phyloP scores from a whole-genome alignment of 2,329 filamentous ascomycete species.

The Dothiorella sarmentorum region DNA sequence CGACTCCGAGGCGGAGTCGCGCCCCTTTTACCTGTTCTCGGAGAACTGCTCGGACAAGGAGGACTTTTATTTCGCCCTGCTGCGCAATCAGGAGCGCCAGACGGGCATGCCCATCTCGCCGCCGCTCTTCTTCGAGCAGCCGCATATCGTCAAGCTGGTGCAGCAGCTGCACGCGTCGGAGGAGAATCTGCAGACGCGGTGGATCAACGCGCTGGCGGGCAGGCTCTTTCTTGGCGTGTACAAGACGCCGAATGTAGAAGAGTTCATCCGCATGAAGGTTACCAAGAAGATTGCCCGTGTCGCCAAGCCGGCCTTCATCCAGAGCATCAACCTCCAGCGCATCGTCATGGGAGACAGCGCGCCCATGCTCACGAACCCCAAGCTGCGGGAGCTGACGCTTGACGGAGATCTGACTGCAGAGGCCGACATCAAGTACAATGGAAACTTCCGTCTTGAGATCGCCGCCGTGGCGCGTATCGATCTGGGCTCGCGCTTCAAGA shows the following conservation, averaged over 20 bases:
- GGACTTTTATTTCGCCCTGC: slow-evolving; percentile 92
- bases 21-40: slow-evolving; percentile 90
- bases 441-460: slow-evolving; percentile 85
- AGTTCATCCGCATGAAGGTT: slow-evolving; percentile 77
- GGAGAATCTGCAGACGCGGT: slow-evolving; percentile 84
- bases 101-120: slow-evolving; percentile 57
- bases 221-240: slow-evolving; percentile 85
- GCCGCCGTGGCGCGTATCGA: slow-evolving; percentile 92
- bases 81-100: slow-evolving; percentile 76
- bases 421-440: slow-evolving; percentile 82
- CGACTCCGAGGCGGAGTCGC: slow-evolving; percentile 59
- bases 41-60: slow-evolving; percentile 96
- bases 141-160: slow-evolving; percentile 84
- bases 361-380: slow-evolving; percentile 84
- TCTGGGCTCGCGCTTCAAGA: slow-evolving; percentile 81
- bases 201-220: slow-evolving; percentile 89
- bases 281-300: slow-evolving; percentile 95
- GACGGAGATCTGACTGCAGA: slow-evolving; percentile 88
- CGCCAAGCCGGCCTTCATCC: slow-evolving; percentile 86
- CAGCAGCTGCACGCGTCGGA: slow-evolving; percentile 88
- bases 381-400: slow-evolving; percentile 82
- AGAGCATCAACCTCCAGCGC: slow-evolving; percentile 73
- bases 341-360: slow-evolving; percentile 85
- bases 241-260: slow-evolving; percentile 76
- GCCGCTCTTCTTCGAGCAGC: slow-evolving; percentile 74